phyloP scores from a whole-genome alignment of 345 rosid species.

The Limnanthes douglasii region DNA sequence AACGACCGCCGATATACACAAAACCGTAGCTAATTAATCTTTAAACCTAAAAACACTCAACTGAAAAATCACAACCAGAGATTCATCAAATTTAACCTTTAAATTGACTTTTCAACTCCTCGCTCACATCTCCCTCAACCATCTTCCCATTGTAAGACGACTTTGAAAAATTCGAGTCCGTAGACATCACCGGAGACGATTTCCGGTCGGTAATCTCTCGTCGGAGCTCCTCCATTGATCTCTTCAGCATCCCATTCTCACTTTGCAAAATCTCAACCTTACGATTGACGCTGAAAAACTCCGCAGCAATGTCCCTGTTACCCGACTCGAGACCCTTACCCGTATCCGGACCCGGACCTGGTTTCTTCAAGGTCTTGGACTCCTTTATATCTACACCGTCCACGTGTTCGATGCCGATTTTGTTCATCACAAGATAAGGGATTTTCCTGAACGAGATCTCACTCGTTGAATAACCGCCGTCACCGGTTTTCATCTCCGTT shows the following conservation, averaged over 20 bases:
- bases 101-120: conserved; percentile 54
- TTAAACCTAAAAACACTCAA: no score
- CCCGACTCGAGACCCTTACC: conserved; percentile 4
- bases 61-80: no score
- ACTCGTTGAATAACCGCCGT: conserved; percentile 17
- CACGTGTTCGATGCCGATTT: conserved; percentile 80
- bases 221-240: conserved; percentile 65
- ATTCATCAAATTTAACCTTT: conserved; percentile 26
- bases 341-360: conserved; percentile 9
- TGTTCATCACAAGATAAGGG: conserved; percentile 73
- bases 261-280: conserved; percentile 53
- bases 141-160: conserved; percentile 14
- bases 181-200: conserved; percentile 4
- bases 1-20: no score
- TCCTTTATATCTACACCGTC: conserved; percentile 16
- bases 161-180: conserved; percentile 24
- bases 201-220: conserved; percentile 24
- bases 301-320: conserved; percentile 29
- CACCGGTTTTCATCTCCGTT: conserved; percentile 25
- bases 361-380: conserved; percentile 1
- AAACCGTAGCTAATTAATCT: no score
- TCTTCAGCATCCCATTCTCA: conserved; percentile 48
- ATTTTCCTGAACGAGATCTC: conserved; percentile 42
- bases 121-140: conserved; percentile 35
- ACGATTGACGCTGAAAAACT: conserved; percentile 32